Percentiles rank a stretch among this genome's conserved stretches.
These are phyloP conservation scores for Aspergillus pseudoterreus DNA, from an alignment of 2,329 filamentous ascomycete genomes.

Conservation along the genomic window DNA sequence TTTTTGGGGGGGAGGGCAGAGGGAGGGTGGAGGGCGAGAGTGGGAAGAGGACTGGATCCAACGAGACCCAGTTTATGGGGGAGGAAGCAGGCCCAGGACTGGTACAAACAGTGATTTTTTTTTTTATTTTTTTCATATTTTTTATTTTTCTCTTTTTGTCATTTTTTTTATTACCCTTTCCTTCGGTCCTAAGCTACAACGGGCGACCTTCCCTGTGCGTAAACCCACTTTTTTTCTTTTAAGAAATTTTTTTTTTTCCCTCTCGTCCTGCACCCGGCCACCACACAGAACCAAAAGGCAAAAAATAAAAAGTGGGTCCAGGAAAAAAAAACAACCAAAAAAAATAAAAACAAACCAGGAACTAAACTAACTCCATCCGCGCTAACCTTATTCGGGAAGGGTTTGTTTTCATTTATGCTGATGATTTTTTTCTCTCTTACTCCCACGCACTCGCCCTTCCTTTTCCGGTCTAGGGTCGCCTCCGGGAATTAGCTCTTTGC, in stretches of 20 bases:
- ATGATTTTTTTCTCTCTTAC: constrained; percentile 2
- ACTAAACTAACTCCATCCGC: no score
- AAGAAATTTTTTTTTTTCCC: constrained; percentile 4
- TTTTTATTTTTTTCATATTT: no score
- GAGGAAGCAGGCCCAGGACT: no score
- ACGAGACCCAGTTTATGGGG: no score
- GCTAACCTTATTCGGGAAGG: no score
- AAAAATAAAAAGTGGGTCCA: no score
- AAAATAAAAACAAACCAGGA: no score
- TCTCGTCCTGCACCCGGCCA: no score
- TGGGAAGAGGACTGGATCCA: neutral
- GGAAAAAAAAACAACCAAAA: no score
- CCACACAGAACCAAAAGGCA: no score
- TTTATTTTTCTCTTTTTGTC: neutral
- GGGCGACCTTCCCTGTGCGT: constrained; percentile 27
- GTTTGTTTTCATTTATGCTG: neutral
- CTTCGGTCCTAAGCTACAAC: constrained; percentile 20
- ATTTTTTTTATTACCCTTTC: constrained; percentile 9
- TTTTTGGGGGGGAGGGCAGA: constrained; percentile 13
- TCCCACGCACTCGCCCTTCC: constrained; percentile 17
- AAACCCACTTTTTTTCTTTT: constrained; percentile 21
- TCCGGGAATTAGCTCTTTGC: neutral
- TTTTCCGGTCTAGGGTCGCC: neutral
- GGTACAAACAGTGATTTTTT: no score
- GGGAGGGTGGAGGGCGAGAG: constrained; percentile 15